Evolutionary conservation across 2,329 filamentous ascomycete genomes (phyloP).

Genomic region (Colletotrichum lentis): DNA sequence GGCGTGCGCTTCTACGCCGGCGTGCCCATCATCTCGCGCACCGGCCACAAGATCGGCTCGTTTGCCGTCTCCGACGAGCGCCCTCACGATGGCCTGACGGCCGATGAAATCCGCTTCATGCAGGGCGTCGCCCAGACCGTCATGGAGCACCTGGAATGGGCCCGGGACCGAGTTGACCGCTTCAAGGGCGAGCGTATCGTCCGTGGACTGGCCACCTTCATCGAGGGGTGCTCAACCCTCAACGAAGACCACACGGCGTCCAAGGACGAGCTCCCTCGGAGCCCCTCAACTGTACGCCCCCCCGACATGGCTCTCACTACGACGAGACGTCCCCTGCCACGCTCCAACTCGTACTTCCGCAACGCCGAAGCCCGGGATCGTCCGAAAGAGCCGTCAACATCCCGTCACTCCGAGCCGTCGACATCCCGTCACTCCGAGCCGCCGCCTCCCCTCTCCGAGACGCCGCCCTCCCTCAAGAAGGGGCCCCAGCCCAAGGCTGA

Average conservation of each 20-base stretch:
- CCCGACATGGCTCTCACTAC: constrained; percentile 29
- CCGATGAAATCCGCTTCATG: constrained; percentile 61
- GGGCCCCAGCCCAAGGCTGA: constrained; percentile 37
- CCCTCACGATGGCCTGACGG: constrained; percentile 59
- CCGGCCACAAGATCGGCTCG: constrained; percentile 65
- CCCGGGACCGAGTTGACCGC: constrained; percentile 59
- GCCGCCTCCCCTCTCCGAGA: not conserved
- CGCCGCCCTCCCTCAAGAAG: constrained; percentile 5
- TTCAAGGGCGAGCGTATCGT: constrained; percentile 63
- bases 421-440: constrained; percentile 7
- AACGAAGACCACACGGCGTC: constrained; percentile 6
- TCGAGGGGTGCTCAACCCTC: constrained; percentile 56
- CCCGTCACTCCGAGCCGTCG: constrained; percentile 11
- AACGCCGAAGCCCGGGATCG: not conserved
- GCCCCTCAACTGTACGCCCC: constrained; percentile 19
- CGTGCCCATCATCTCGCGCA: constrained; percentile 66
- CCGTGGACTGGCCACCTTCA: constrained; percentile 62
- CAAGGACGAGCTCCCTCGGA: constrained; percentile 27
- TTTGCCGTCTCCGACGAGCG: constrained; percentile 67
- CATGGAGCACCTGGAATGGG: constrained; percentile 69
- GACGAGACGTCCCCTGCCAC: constrained; percentile 19
- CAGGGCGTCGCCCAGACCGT: constrained; percentile 64
- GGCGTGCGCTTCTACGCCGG: constrained; percentile 51
- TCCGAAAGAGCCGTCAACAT: constrained; percentile 6
- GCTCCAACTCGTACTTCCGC: constrained; percentile 29